Evolutionary conservation across 768 basidiomycete genomes (phyloP), one percentile per base, ranked within the genome.

Genomic region (Rhodotorula kratochvilovae): DNA sequence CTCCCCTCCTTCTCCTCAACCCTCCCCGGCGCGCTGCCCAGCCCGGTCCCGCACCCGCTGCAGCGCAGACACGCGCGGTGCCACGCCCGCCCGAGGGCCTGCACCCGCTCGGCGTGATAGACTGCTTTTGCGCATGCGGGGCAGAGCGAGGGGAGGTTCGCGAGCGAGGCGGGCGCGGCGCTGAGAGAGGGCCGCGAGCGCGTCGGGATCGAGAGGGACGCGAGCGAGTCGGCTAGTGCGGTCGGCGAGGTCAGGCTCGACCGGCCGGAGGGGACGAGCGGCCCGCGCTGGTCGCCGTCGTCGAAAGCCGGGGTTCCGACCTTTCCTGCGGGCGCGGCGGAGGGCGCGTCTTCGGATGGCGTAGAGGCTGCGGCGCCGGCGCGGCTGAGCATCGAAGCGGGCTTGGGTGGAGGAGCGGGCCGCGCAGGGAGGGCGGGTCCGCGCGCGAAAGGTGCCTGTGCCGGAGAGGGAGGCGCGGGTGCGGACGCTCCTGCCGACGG

Each of bases 61-160:
- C 76, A 77, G 19, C 74, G 61, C 43, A 77, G 61, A 29, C 76
- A 77, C 74, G 74, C 51, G 70, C 75, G 66, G 42, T 43, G 29
- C 43, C 42, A 31, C 42, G 39, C 27, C 5, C 42, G 58, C 58
- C 27, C 5, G 58, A 59, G 58, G 5, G 56, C 56, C 36, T 21
- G 23, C 10, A 57, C 56, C 21, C 39, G 21, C 58, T 67, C 66
- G 65, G 66, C 65, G 42, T 65, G 63, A 50, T 42, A 29, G 17
- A 46, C 39, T 31, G 17, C 29, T 48, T 50, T 31, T 27, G 25
- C 21, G 31, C 35, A 57, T 15, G 27, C 35, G 35, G 56, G 56
- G 27, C n/a, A 56, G 21, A 50, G n/a, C 16, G 46, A 48, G 21
- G 45, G 23, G 21, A 56, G 29, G 39, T 29, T 53, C n/a, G 51